Evolutionary conservation across 371 early-diverging fungal species (phyloP), one percentile per base, ranked within the genome.

Genomic region (Caulochytrium protostelioides): DNA sequence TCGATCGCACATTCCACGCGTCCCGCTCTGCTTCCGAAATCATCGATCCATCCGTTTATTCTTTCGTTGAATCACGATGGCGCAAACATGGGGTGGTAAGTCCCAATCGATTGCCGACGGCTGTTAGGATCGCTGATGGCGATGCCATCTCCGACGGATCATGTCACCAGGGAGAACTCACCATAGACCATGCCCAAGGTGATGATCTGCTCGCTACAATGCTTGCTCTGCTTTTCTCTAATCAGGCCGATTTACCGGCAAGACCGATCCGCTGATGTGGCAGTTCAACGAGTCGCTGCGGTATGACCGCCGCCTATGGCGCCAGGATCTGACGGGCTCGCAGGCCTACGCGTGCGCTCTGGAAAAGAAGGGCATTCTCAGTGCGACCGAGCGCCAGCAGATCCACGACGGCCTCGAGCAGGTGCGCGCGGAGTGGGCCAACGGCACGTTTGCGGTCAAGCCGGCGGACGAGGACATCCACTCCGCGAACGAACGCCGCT

Each of bases 401-500:
- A 55, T 94, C 13, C 67, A 76, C 23, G 33, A 45, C 1, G 95
- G 95, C 8, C 72, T 94, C 10, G 43, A 58, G 13, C 35, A 49
- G 24, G 86, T 94, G 7, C 65, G 57, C 31, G 50, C 52, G 15
- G 95, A 94, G 50, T 94, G 95, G 95, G 59, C 61, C 13, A 26
- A 47, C 23, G 70, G 67, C 28, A 49, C 49, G n/a, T 91, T 94
- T 55, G 66, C 46, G 21, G 61, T 83, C 36, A 52, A 67, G 43
- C 56, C 70, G 1, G 73, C 76, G 6, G 95, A 94, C 55, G 95
- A 94, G 53, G 95, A 94, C 58, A 91, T 94, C 46, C 95, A 94
- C 52, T 87, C 91, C 1, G 95, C 95, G 28, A 91, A 91, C 46
- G 95, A 94, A 47, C 76, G 95, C 34, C 72, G 95, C 19, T 61